Base-by-base conservation (phyloP, 495 filamentous ascomycete genomes). In the Penicillium taxi region DNA sequence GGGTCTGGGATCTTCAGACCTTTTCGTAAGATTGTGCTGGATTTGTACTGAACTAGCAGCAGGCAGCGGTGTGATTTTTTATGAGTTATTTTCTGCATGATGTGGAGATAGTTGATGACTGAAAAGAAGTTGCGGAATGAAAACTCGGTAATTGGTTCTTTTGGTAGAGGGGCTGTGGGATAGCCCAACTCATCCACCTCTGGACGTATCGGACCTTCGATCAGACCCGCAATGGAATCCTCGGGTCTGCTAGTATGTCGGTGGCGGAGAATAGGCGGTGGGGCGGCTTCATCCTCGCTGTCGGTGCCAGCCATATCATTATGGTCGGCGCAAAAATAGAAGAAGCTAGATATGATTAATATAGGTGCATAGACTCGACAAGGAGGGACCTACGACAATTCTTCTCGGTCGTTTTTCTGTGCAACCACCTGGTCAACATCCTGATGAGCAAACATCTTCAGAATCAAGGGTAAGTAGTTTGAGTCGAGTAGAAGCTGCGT, bases 1-100 rank as follows among this genome's bases (percentile, higher is more conserved):
- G 77, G 81, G 52, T 96, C 86, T 1, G 88, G 88, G 23, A 94
- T 84, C 48, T 94, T 93, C 20, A 98, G 75, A 4, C 80, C 74
- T 55, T 94, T 94, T 38, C 86, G 82, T 8, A 98, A 73, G 46
- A 94, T 89, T 27, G 81, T 82, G 44, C 81, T 85, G 6, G 80
- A 85, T 61, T 96, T 96, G 70, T 95, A 96, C 44, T 91, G 83
- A 9, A 96, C 86, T 25, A 98, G 79, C 3, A 96, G 69, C 7
- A 96, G 71, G 53, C 93, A 93, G 31, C 91, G 83, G 58, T 98
- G 91, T 2, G 88, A 84, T 58, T 96, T 95, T 57, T 81, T 69
- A 45, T 94, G 91, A 56, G 87, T 94, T 39, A 96, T 83, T 59
- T 98, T 98, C 56, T 96, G 91, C 76, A 96, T 83, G 36, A 94